Conservation (phyloP, 179 eudicot species). For the Heliamphora pulchella region DNA sequence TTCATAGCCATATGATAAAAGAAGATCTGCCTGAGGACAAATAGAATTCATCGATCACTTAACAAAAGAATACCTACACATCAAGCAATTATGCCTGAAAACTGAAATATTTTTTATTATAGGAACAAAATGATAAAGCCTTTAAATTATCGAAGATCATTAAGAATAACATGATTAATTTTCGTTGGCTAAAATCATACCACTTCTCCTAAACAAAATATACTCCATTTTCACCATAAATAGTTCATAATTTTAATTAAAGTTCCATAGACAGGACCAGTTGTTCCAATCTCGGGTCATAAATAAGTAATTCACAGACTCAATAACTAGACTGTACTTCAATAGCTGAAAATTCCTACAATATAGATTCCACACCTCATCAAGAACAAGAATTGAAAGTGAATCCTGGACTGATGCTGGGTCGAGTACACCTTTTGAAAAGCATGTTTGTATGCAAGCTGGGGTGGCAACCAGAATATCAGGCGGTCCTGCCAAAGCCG, state of each 20-base stretch:
- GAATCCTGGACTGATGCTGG: conserved; percentile 70
- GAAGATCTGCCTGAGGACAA: conserved; percentile 82
- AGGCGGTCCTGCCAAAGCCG: conserved; percentile 48
- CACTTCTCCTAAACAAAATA: not conserved
- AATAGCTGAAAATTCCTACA: not conserved
- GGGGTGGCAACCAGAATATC: conserved; percentile 86
- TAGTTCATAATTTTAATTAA: not conserved
- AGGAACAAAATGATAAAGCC: not conserved
- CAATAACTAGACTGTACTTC: not conserved
- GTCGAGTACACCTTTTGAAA: conserved; percentile 48
- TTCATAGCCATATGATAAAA: conserved; percentile 86
- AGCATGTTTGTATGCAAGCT: conserved; percentile 66
- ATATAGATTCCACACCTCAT: conserved; percentile 49
- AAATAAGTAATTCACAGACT: not conserved
- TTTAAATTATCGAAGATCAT: not conserved
- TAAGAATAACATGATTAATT: not conserved
- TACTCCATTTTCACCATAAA: not conserved
- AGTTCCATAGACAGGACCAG: not conserved
- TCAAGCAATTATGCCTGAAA: not conserved
- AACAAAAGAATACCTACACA: not conserved
- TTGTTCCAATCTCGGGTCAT: not conserved
- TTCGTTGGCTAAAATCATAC: not conserved
- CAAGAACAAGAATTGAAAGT: conserved; percentile 76
- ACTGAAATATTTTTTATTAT: not conserved
- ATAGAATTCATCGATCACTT: not conserved